Evolutionary conservation across 2,329 filamentous ascomycete genomes (phyloP).

Genomic region (Paraphaeosphaeria sporulosa): DNA sequence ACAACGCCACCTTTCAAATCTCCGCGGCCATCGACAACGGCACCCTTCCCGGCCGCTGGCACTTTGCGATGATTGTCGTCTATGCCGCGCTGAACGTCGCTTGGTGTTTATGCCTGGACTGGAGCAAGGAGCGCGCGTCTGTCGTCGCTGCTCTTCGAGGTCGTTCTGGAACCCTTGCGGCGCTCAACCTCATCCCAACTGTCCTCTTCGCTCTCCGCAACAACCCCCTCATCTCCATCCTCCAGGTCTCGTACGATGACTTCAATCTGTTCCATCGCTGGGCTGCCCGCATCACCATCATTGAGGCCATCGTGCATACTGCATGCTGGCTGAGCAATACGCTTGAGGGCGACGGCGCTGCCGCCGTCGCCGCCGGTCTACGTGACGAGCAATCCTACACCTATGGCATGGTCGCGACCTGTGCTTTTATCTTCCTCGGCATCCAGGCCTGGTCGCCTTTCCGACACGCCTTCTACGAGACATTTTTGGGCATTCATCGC

Average conservation of each 20-base stretch:
- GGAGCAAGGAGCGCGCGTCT: slow-evolving; percentile 57
- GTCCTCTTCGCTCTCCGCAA: slow-evolving; percentile 90
- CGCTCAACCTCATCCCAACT: slow-evolving; percentile 91
- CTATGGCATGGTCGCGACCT: slow-evolving; percentile 67
- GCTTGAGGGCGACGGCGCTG: slow-evolving; percentile 66
- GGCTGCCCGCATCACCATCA: slow-evolving; percentile 76
- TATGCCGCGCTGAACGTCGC: slow-evolving; percentile 78
- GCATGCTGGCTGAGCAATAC: slow-evolving; percentile 76
- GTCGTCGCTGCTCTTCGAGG: slow-evolving; percentile 85
- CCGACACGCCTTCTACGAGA: slow-evolving; percentile 96
- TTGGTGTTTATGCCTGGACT: slow-evolving; percentile 76
- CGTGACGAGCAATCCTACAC: slow-evolving; percentile 68
- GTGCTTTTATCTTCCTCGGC: slow-evolving; percentile 70
- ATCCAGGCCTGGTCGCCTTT: slow-evolving; percentile 78
- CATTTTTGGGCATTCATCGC: slow-evolving; percentile 89
- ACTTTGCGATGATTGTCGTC: slow-evolving; percentile 70
- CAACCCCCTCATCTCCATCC: slow-evolving; percentile 83
- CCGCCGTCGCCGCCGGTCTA: slow-evolving; percentile 64
- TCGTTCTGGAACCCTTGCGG: slow-evolving; percentile 80
- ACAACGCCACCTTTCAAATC: slow-evolving; percentile 77
- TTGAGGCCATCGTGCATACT: slow-evolving; percentile 75
- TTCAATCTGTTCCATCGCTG: slow-evolving; percentile 91
- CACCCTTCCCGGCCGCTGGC: slow-evolving; percentile 80
- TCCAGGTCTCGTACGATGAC: slow-evolving; percentile 92
- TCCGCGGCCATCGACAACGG: slow-evolving; percentile 74